Percentiles rank a stretch among this genome's conserved stretches.
phyloP scores from a whole-genome alignment of 1,284 basidiomycete genomes.

The Leccinum holopus region DNA sequence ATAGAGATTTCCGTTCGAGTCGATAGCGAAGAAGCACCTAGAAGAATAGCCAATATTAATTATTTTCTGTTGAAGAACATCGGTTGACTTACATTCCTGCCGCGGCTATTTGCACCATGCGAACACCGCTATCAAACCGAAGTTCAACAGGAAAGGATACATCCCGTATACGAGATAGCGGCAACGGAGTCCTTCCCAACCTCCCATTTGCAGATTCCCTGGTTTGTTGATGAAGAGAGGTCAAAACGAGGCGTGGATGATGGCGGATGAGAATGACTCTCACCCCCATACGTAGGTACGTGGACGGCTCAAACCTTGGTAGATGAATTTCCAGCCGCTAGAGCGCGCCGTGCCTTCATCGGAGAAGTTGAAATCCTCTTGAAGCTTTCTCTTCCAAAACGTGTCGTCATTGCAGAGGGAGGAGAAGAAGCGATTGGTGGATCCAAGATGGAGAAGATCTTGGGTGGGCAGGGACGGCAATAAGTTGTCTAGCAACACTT shows the following conservation, averaged over 20 bases:
- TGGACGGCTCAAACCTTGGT: slow-evolving; percentile 60
- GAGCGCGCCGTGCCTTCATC: slow-evolving; percentile 65
- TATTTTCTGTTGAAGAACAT: slow-evolving; percentile 8
- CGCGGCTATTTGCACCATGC: slow-evolving; percentile 74
- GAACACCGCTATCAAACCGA: slow-evolving; percentile 48
- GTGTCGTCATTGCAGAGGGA: slow-evolving; percentile 67
- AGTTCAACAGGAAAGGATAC: slow-evolving; percentile 65
- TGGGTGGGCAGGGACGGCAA: slow-evolving; percentile 57
- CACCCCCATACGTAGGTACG: slow-evolving; percentile 83
- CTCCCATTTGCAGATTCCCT: slow-evolving; percentile 61
- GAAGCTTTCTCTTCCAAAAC: slow-evolving; percentile 74
- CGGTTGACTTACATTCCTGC: slow-evolving; percentile 68
- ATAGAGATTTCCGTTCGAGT: slow-evolving; percentile 69
- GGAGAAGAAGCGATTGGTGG: slow-evolving; percentile 59
- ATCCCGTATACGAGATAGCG: slow-evolving; percentile 34
- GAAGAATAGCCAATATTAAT: neutral
- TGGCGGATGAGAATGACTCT: slow-evolving; percentile 22
- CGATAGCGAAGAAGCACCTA: slow-evolving; percentile 81
- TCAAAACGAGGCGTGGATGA: slow-evolving; percentile 6
- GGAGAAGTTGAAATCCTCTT: slow-evolving; percentile 77
- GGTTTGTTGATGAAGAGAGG: slow-evolving; percentile 3
- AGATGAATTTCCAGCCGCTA: slow-evolving; percentile 78
- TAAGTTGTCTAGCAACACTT: slow-evolving; percentile 73
- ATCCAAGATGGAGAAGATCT: slow-evolving; percentile 60
- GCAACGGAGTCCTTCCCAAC: slow-evolving; percentile 49